These are phyloP conservation scores for Aspergillus haitiensis DNA, from an alignment of 495 filamentous ascomycete genomes.

Conservation along the genomic window DNA sequence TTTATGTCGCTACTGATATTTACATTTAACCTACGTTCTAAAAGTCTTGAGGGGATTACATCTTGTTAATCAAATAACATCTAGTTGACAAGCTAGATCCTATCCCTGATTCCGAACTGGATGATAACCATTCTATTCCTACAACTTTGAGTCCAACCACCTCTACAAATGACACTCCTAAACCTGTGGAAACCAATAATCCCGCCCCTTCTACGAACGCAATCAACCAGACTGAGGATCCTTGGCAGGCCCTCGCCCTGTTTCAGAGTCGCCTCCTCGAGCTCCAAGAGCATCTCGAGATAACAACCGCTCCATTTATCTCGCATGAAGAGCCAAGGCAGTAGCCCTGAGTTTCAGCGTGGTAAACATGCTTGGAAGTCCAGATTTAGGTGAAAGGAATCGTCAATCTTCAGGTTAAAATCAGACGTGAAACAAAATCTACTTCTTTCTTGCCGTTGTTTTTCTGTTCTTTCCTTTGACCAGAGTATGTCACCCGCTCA, in stretches of 20 bases:
- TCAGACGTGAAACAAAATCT: constrained; percentile 6
- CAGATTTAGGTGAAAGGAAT: background rate
- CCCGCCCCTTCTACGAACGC: background rate
- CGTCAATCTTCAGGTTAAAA: constrained; percentile 9
- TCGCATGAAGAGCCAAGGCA: constrained; percentile 1
- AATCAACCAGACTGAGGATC: constrained; percentile 7
- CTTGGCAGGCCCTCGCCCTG: constrained; percentile 16
- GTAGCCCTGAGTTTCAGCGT: background rate
- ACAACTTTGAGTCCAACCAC: constrained; percentile 15
- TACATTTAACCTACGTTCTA: background rate
- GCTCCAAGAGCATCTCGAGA: constrained; percentile 14
- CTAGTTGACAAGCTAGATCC: constrained; percentile 20
- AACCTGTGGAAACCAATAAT: constrained; percentile 8
- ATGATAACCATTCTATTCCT: constrained; percentile 17
- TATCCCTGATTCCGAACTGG: constrained; percentile 15
- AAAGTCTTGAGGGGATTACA: background rate
- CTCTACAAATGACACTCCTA: background rate
- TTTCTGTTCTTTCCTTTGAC: constrained; percentile 10
- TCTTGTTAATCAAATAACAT: constrained; percentile 14
- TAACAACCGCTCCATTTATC: background rate
- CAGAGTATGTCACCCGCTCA: constrained; percentile 16
- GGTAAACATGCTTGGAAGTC: background rate
- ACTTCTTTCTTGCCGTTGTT: background rate
- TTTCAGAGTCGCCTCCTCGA: constrained; percentile 22
- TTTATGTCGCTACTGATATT: background rate